Evolutionary conservation across 2,329 filamentous ascomycete species (phyloP).

Genomic region (Aureobasidium sp.): DNA sequence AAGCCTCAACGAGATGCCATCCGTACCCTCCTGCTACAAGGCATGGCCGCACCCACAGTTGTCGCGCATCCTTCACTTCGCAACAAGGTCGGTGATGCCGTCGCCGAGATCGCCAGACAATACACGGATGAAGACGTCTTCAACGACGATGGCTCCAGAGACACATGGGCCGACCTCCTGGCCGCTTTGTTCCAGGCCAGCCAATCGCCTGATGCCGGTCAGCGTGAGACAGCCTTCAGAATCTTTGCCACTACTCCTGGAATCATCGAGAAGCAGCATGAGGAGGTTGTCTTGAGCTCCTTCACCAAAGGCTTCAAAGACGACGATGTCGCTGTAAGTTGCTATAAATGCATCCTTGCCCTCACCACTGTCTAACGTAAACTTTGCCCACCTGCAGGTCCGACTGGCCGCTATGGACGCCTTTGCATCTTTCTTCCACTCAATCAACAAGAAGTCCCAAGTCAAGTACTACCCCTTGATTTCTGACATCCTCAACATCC

Average conservation of each 20-base stretch:
- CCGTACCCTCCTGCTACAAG: conserved; percentile 73
- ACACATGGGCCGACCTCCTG: conserved; percentile 84
- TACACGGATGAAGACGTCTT: conserved; percentile 65
- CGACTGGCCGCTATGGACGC: conserved; percentile 92
- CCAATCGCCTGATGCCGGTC: conserved; percentile 71
- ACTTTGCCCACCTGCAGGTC: conserved; percentile 48
- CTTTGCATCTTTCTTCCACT: conserved; percentile 92
- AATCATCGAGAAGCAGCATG: conserved; percentile 93
- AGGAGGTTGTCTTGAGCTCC: conserved; percentile 77
- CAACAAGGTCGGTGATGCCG: conserved; percentile 96
- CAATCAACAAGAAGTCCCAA: conserved; percentile 78
- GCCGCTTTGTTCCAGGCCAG: conserved; percentile 81
- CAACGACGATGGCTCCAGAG: conserved; percentile 23
- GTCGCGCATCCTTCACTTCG: conserved; percentile 52
- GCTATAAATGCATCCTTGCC: background rate
- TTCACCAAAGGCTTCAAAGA: conserved; percentile 92
- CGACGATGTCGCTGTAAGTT: conserved; percentile 63
- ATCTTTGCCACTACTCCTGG: conserved; percentile 92
- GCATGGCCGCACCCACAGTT: conserved; percentile 63
- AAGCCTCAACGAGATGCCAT: conserved; percentile 69
- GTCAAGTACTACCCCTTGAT: conserved; percentile 80
- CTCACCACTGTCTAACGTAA: conserved; percentile 15
- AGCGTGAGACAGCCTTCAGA: conserved; percentile 86
- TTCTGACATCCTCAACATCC: conserved; percentile 85
- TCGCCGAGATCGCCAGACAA: conserved; percentile 89